A percentile compares a stretch with the other conserved stretches of the same genome.
Conservation (phyloP, 768 basidiomycete species). For the Agaricus sinodeliciosus region DNA sequence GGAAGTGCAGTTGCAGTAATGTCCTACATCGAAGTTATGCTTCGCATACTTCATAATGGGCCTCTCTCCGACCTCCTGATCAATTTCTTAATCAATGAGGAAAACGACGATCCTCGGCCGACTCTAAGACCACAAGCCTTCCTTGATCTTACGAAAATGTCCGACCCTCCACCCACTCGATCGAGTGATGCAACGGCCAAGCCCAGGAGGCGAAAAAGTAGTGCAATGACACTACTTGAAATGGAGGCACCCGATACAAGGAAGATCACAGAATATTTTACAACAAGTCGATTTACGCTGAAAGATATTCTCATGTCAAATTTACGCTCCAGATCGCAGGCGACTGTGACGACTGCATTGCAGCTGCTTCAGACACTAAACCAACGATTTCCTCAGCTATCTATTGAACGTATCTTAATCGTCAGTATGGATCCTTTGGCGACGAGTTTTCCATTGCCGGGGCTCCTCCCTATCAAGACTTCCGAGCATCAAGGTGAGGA, state of each 20-base stretch:
- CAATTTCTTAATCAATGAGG: slow-evolving; percentile 78
- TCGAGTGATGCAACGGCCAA: slow-evolving; percentile 36
- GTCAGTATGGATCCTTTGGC: slow-evolving; percentile 65
- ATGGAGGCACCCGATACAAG: slow-evolving; percentile 73
- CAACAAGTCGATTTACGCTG: slow-evolving; percentile 83
- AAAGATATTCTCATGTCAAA: slow-evolving; percentile 85
- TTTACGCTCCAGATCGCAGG: slow-evolving; percentile 56
- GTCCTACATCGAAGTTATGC: slow-evolving; percentile 89
- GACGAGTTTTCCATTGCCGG: slow-evolving; percentile 67
- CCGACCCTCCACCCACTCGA: slow-evolving; percentile 24
- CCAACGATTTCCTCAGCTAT: slow-evolving; percentile 55
- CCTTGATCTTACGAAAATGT: slow-evolving; percentile 34
- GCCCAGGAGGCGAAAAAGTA: slow-evolving; percentile 66
- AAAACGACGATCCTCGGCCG: slow-evolving; percentile 57
- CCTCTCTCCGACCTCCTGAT: slow-evolving; percentile 67
- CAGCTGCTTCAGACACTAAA: slow-evolving; percentile 78
- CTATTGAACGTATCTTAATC: slow-evolving; percentile 61
- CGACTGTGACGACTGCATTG: slow-evolving; percentile 69
- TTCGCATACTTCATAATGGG: slow-evolving; percentile 65
- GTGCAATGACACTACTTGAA: slow-evolving; percentile 86
- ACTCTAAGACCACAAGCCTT: slow-evolving; percentile 37
- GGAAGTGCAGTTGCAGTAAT: slow-evolving; percentile 96
- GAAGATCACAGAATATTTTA: slow-evolving; percentile 76
- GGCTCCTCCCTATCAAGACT: slow-evolving; percentile 21
- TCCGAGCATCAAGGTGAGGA: slow-evolving; percentile 23